Evolutionary conservation across 805 yeast species (phyloP).

Genomic region (Suhomyces emberorum): DNA sequence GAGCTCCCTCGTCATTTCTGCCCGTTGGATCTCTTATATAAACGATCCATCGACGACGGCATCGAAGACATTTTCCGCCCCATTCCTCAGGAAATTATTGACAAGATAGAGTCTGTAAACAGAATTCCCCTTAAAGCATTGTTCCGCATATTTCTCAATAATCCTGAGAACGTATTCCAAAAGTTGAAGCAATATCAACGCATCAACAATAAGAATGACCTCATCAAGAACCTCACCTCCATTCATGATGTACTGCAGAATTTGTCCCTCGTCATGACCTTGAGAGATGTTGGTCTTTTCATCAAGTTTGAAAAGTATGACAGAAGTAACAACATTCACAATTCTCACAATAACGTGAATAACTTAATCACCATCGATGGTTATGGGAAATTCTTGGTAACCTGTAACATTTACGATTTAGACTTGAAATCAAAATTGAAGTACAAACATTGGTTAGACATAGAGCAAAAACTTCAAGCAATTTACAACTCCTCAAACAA

Average conservation of each 20-base stretch:
- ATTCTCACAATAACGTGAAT: slow-evolving; percentile 27
- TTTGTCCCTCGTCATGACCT: slow-evolving; percentile 47
- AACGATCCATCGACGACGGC: slow-evolving; percentile 31
- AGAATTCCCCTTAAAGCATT: slow-evolving; percentile 34
- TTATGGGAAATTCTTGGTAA: slow-evolving; percentile 25
- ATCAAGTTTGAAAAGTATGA: slow-evolving; percentile 35
- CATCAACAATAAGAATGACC: slow-evolving; percentile 29
- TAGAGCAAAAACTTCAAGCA: slow-evolving; percentile 36
- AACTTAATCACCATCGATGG: slow-evolving; percentile 23
- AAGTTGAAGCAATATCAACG: slow-evolving; percentile 33
- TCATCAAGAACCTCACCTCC: slow-evolving; percentile 28
- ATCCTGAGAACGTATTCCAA: slow-evolving; percentile 30
- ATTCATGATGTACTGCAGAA: slow-evolving; percentile 39
- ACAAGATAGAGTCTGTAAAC: slow-evolving; percentile 18
- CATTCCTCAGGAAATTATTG: slow-evolving; percentile 18
- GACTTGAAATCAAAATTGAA: slow-evolving; percentile 46
- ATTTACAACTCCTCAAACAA: slow-evolving; percentile 31
- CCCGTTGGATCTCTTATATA: slow-evolving; percentile 41
- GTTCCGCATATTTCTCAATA: slow-evolving; percentile 29
- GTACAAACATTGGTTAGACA: slow-evolving; percentile 43
- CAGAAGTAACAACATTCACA: slow-evolving; percentile 25
- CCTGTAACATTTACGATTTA: slow-evolving; percentile 45
- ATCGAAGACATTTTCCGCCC: slow-evolving; percentile 26
- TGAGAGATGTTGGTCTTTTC: slow-evolving; percentile 56
- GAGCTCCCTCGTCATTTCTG: slow-evolving; percentile 41